Evolutionary conservation across 805 yeast genomes (phyloP), one percentile per base, ranked within the genome.

Genomic region (Teunomyces panamensis): DNA sequence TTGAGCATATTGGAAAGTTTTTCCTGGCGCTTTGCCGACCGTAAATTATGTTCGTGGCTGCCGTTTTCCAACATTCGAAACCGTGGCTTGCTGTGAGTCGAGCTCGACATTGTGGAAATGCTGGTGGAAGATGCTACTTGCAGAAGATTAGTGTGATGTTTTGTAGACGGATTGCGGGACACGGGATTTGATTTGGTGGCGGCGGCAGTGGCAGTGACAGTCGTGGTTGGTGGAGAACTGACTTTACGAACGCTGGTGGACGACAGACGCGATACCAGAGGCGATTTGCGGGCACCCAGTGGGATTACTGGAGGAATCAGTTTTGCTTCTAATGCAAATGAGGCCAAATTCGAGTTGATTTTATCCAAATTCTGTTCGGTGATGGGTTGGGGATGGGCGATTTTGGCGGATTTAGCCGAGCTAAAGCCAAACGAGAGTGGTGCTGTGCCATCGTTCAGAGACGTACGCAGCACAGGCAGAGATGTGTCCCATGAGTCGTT

Each of bases 11-110:
- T 81, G 6, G 84, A 76, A 32, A 87, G 63, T 56, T 86, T 87
- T 59, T 87, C 95, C 63, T 87, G 92, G 56, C 95, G 73, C 62
- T 83, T 85, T 6, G 92, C 84, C 39, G 85, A 83, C 49, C 81
- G 77, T 50, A 92, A 72, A 61, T 81, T 82, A 65, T 92, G 99
- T 58, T 80, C 88, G 65, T 92, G 99, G 9, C 69, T 53, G 4
- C 96, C 95, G 55, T 84, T 85, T 43, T 83, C 89, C 43, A 71
- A 68, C 59, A 83, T 67, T 16, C 69, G 56, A 59, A 84, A 84
- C 37, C 91, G 56, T 1, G 79, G 79, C 42, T 66, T 65, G n/a
- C 24, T 20, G 6, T 20, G 24, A 20, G 24, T 20, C 24, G 52
- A 33, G 13, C 43, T 24, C 3, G 56, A 9, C 16, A 44, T 24